phyloP scores from a whole-genome alignment of 768 basidiomycete species.

The Suillus decipiens region DNA sequence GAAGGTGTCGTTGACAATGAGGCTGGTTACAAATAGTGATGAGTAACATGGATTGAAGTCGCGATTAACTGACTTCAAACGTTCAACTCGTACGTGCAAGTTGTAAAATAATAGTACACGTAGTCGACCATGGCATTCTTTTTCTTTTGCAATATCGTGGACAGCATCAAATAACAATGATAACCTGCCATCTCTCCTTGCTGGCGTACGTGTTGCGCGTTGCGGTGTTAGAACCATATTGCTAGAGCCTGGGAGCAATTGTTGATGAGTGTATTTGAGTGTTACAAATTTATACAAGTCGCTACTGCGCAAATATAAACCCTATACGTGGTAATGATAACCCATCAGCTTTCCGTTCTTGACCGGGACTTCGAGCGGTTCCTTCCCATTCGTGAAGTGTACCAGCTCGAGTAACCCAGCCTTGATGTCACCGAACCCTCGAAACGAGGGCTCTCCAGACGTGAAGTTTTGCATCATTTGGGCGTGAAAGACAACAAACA shows the following conservation, averaged over 20 bases:
- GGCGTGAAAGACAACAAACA: constrained; percentile 17
- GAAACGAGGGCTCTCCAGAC: constrained; percentile 32
- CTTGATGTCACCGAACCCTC: constrained; percentile 42
- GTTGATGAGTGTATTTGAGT: no score
- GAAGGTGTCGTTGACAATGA: constrained; percentile 1
- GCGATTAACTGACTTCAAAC: not conserved
- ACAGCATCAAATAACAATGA: not conserved
- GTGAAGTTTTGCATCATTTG: constrained; percentile 44
- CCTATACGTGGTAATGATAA: constrained; percentile 1
- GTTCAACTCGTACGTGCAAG: not conserved
- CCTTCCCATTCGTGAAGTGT: constrained; percentile 39
- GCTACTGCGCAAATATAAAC: not conserved
- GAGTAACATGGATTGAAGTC: not conserved
- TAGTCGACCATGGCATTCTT: not conserved
- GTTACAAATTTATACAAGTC: not conserved
- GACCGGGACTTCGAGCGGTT: constrained; percentile 44
- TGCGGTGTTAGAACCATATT: not conserved
- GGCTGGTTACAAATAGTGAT: not conserved
- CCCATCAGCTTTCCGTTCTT: constrained; percentile 68
- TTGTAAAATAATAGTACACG: not conserved
- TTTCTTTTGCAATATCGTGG: not conserved
- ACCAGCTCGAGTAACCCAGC: constrained; percentile 42
- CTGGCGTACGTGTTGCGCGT: not conserved
- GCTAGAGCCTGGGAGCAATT: not conserved
- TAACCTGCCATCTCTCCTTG: not conserved